phyloP scores from a whole-genome alignment of 2,329 filamentous ascomycete genomes.

The Sordariomycetes sp. region DNA sequence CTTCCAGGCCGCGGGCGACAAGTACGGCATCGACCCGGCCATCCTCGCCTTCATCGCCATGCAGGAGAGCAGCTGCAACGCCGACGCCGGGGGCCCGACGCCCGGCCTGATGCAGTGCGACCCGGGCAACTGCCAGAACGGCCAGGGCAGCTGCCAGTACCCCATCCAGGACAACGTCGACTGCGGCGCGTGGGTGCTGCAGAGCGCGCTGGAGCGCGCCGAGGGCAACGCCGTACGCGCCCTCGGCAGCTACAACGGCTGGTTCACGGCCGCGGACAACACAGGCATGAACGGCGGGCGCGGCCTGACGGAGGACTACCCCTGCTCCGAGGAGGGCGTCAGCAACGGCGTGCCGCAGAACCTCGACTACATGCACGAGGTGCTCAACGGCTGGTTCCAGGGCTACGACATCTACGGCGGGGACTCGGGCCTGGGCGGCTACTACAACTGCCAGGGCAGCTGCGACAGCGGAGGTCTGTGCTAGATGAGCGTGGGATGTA shows the following conservation, averaged over 20 bases:
- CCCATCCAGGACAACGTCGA: conserved; percentile 23
- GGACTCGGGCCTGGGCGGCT: conserved; percentile 10
- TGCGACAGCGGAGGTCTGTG: conserved; percentile 1
- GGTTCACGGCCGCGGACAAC: conserved; percentile 19
- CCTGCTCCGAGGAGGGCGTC: conserved; percentile 12
- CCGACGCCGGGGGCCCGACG: conserved; percentile 19
- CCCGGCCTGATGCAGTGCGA: conserved; percentile 25
- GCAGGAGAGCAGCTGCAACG: conserved; percentile 25
- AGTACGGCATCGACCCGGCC: conserved; percentile 21
- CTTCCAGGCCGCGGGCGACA: conserved; percentile 18
- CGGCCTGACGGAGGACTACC: conserved; percentile 15
- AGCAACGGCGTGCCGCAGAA: conserved; percentile 20
- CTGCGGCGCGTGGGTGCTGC: conserved; percentile 21
- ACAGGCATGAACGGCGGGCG: conserved; percentile 15
- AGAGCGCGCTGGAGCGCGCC: conserved; percentile 11
- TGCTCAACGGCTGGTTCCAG: conserved; percentile 24
- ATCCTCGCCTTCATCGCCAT: conserved; percentile 24
- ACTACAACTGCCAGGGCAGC: conserved; percentile 7
- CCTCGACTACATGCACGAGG: conserved; percentile 24
- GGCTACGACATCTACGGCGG: conserved; percentile 20
- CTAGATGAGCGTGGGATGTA: neutral
- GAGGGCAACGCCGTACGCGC: conserved; percentile 20
- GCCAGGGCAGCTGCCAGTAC: conserved; percentile 15
- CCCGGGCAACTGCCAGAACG: conserved; percentile 23
- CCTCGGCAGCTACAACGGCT: conserved; percentile 24